These are phyloP conservation scores for Haematococcus sp. DNA, from an alignment of 139 green algal species.

Conservation along the genomic window DNA sequence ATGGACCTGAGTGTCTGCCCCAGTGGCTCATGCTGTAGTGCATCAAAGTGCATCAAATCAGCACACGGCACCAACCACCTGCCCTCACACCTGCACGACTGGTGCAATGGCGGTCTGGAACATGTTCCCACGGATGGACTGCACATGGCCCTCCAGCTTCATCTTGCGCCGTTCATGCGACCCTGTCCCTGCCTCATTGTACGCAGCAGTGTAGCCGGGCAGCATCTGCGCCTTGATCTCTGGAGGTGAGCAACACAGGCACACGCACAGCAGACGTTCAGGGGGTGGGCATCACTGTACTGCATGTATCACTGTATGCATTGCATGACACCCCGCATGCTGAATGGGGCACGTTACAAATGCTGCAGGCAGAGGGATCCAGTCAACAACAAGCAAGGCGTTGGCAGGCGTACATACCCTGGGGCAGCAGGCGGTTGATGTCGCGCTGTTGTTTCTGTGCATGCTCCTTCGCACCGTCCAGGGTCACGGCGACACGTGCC, in stretches of 20 bases:
- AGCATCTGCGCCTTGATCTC: conserved; percentile 12
- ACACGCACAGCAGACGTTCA: too few relatives aligned
- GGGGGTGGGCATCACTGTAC: too few relatives aligned
- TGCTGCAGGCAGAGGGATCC: too few relatives aligned
- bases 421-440: conserved; percentile 3
- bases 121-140: neutral
- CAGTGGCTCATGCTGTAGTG: too few relatives aligned
- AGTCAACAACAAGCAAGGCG: too few relatives aligned
- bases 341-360: too few relatives aligned
- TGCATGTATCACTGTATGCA: too few relatives aligned
- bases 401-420: too few relatives aligned
- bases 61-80: neutral
- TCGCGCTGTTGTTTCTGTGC: conserved; percentile 6
- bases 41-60: too few relatives aligned
- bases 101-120: neutral
- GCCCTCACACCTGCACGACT: neutral
- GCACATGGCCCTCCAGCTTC: neutral
- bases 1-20: too few relatives aligned
- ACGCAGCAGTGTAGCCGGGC: neutral
- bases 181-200: neutral
- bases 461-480: neutral
- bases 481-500: neutral
- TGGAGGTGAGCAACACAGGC: neutral
- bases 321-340: too few relatives aligned
- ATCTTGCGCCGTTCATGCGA: neutral